Base-by-base conservation (phyloP, 1,284 basidiomycete genomes). In the Paramarasmius palmivorus region DNA sequence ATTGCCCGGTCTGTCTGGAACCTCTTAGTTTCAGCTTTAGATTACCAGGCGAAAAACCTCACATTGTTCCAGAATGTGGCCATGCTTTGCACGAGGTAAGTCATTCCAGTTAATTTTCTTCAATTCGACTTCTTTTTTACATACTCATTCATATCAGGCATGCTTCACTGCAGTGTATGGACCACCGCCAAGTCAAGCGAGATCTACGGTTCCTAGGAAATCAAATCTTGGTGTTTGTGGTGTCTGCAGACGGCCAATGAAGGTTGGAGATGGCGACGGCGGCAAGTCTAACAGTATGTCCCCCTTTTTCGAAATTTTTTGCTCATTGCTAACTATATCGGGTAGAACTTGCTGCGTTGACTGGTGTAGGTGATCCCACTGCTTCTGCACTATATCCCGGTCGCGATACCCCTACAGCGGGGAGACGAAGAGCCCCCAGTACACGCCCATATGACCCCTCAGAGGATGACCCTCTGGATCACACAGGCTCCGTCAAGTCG, bases 101-200 rank as follows among this genome's bases (percentile, higher is more conserved):
- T 74, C 6, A 37, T 45, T 54, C 19, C 46, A 55, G 51, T 53
- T 46, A n/a, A 46, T 53, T 34, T 38, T 45, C 37, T 44, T 56
- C 20, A 47, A 32, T 36, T 34, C 34, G 52, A 44, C 49, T 56
- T 54, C 52, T 59, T 57, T 52, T 53, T 41, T 47, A 52, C 54
- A n/a, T 52, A 57, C 52, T 58, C 9, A 47, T 51, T 32, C 6
- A 37, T 42, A 4, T 7, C 53, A 95, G 92, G 94, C 93, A 17
- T 98, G 95, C 72, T 98, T 97, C 68, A 92, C 86, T 8, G 92
- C 93, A 12, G 95, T 98, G 4, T 99, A 99, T 70, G 95, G 95
- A 12, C 88, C 88, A 1, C 85, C 88, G 1, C 90, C 92, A 4
- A 79, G 71, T n/a, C 78, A 83, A 55, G 73, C 73, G 2, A 76